Conservation (phyloP, 345 rosid genomes). For the Dipteronia sinensis region DNA sequence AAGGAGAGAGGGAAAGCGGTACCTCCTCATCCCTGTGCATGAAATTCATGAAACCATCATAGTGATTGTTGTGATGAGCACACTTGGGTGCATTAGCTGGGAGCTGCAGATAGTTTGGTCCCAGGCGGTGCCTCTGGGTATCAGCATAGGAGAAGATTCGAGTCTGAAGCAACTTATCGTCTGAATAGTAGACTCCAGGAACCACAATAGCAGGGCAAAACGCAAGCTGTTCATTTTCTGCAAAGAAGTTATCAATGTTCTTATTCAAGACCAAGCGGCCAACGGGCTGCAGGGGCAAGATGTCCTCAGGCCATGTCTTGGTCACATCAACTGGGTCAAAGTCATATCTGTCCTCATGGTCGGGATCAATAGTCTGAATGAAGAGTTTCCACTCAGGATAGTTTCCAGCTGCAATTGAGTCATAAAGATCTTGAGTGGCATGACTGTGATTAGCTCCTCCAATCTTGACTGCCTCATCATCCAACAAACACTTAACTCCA, state of each 20-base stretch:
- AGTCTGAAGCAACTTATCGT: slow-evolving; percentile 89
- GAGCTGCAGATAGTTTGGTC: slow-evolving; percentile 94
- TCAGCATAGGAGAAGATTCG: slow-evolving; percentile 86
- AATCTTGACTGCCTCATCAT: slow-evolving; percentile 83
- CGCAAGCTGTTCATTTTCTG: slow-evolving; percentile 93
- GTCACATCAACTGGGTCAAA: slow-evolving; percentile 98
- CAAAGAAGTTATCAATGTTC: slow-evolving; percentile 94
- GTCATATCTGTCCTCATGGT: slow-evolving; percentile 71
- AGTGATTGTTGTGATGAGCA: slow-evolving; percentile 92
- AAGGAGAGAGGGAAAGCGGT: not conserved
- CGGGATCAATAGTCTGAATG: slow-evolving; percentile 88
- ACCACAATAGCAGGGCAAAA: slow-evolving; percentile 92
- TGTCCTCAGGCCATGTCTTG: slow-evolving; percentile 97
- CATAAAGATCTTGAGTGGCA: slow-evolving; percentile 91
- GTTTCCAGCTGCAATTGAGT: slow-evolving; percentile 90
- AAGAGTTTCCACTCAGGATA: slow-evolving; percentile 92
- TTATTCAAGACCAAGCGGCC: slow-evolving; percentile 96
- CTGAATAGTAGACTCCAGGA: slow-evolving; percentile 87
- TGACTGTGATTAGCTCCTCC: slow-evolving; percentile 99
- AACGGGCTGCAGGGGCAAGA: slow-evolving; percentile 93
- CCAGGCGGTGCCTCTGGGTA: slow-evolving; percentile 98
- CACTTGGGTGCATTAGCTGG: slow-evolving; percentile 97
- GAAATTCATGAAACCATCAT: slow-evolving; percentile 91
- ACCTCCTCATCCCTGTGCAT: slow-evolving; percentile 97
- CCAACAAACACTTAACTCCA: slow-evolving; percentile 76